Percentiles rank a stretch among this genome's conserved stretches.
These are phyloP conservation scores for Strobilomyces confusus DNA, from an alignment of 768 basidiomycete species.

Conservation along the genomic window DNA sequence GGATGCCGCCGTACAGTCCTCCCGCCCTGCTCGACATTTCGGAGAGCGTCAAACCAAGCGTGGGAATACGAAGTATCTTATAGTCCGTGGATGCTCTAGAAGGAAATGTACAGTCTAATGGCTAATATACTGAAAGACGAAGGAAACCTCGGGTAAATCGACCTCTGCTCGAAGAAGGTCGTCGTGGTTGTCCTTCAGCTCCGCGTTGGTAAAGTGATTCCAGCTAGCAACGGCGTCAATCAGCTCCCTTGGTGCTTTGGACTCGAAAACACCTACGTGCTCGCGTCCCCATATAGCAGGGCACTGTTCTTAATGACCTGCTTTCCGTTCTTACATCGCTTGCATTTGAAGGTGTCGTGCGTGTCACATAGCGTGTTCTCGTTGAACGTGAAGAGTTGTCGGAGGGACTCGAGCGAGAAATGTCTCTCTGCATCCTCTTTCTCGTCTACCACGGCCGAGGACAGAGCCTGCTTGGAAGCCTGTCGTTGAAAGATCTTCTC, in stretches of 20 bases:
- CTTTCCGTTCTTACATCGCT: constrained; percentile 81
- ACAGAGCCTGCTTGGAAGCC: constrained; percentile 92
- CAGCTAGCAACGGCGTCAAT: constrained; percentile 50
- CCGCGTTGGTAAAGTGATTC: constrained; percentile 93
- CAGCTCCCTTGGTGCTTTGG: constrained; percentile 1
- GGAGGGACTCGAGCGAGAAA: constrained; percentile 84
- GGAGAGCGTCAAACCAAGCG: constrained; percentile 20
- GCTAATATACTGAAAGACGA: constrained; percentile 95
- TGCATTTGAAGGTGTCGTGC: constrained; percentile 98
- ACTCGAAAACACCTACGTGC: constrained; percentile 66
- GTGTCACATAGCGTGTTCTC: constrained; percentile 86
- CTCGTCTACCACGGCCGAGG: constrained; percentile 97
- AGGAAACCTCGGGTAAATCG: constrained; percentile 80
- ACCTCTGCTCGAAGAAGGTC: constrained; percentile 90
- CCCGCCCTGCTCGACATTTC: constrained; percentile 76
- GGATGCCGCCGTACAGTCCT: constrained; percentile 83
- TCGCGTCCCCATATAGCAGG: constrained; percentile 91
- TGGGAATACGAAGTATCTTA: constrained; percentile 12
- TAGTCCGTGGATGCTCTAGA: constrained; percentile 6
- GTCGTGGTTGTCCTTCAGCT: constrained; percentile 90
- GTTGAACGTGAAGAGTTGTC: constrained; percentile 90
- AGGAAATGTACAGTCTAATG: constrained; percentile 45
- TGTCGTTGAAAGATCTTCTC: constrained; percentile 99
- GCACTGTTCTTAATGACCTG: constrained; percentile 82
- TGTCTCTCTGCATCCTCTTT: constrained; percentile 94